Conservation (phyloP, 2,329 filamentous ascomycete species). For the Cytospora chrysosperma region DNA sequence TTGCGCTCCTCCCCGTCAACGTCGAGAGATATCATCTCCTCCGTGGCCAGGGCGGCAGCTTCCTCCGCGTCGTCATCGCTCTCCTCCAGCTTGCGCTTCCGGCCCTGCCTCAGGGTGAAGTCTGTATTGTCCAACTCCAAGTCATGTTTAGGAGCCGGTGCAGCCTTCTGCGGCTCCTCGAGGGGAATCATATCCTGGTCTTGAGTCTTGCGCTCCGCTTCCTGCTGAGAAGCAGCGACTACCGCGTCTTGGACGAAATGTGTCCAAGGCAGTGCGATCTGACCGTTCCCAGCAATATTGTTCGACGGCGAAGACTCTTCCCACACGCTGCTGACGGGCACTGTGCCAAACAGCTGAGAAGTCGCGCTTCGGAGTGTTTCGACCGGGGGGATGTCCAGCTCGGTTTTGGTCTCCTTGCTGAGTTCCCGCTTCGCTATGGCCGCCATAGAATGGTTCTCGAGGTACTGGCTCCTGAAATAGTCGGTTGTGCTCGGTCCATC, state of each 20-base stretch:
- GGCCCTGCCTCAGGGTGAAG: conserved; percentile 56
- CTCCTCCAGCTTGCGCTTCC: conserved; percentile 48
- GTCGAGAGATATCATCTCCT: conserved; percentile 23
- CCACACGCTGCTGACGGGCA: conserved; percentile 53
- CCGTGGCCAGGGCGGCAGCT: conserved; percentile 7
- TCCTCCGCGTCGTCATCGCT: conserved; percentile 24
- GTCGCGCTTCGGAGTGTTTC: conserved; percentile 41
- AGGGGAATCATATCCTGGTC: conserved; percentile 32
- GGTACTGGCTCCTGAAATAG: conserved; percentile 47
- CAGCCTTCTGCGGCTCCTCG: conserved; percentile 14
- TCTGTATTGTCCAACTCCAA: conserved; percentile 40
- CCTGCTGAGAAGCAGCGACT: conserved; percentile 23
- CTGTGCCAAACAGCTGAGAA: conserved; percentile 55
- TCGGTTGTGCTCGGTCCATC: conserved; percentile 73
- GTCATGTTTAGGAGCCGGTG: conserved; percentile 28
- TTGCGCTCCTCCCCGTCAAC: conserved; percentile 24
- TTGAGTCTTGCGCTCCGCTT: conserved; percentile 18
- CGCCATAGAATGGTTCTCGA: conserved; percentile 29
- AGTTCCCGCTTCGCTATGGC: conserved; percentile 33
- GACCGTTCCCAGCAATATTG: conserved; percentile 30
- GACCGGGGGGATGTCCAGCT: conserved; percentile 33
- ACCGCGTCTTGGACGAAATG: conserved; percentile 39
- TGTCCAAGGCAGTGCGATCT: conserved; percentile 54
- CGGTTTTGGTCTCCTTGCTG: conserved; percentile 27
- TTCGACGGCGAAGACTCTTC: conserved; percentile 34